Evolutionary conservation across 331 rosid genomes (phyloP).

Genomic region (Malus hybrid): DNA sequence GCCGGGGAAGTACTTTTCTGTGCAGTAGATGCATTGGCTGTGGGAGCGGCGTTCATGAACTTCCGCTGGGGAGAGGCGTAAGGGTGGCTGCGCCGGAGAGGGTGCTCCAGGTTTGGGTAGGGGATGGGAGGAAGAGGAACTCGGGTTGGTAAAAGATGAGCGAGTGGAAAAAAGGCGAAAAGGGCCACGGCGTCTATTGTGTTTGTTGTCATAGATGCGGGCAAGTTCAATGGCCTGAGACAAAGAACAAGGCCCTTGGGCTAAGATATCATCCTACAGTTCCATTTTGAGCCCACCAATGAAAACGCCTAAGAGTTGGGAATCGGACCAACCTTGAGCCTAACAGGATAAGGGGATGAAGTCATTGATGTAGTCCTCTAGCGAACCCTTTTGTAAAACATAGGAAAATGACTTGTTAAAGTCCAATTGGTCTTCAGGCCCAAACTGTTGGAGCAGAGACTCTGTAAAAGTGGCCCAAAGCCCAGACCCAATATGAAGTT

Average conservation of each 20-base stretch:
- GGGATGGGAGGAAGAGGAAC: too few species aligned
- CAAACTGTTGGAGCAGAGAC: not conserved
- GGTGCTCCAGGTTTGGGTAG: too few species aligned
- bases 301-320: not conserved
- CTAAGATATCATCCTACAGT: not conserved
- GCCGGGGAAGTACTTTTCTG: too few species aligned
- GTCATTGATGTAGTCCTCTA: not conserved
- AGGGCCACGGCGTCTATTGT: too few species aligned
- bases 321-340: not conserved
- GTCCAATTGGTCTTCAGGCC: not conserved
- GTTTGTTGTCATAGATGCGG: not conserved
- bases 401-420: too few species aligned
- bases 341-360: not conserved
- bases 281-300: not conserved
- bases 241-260: rapidly evolving
- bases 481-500: not conserved
- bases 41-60: too few species aligned
- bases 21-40: too few species aligned
- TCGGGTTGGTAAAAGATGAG: not conserved
- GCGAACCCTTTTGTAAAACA: not conserved
- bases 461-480: not conserved
- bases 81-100: too few species aligned
- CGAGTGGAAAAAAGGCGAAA: not conserved
- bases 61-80: too few species aligned
- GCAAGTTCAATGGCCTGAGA: not conserved